Evolutionary conservation across 768 basidiomycete species (phyloP), one percentile per base, ranked within the genome.

Genomic region (Udeniomyces megalosporus): DNA sequence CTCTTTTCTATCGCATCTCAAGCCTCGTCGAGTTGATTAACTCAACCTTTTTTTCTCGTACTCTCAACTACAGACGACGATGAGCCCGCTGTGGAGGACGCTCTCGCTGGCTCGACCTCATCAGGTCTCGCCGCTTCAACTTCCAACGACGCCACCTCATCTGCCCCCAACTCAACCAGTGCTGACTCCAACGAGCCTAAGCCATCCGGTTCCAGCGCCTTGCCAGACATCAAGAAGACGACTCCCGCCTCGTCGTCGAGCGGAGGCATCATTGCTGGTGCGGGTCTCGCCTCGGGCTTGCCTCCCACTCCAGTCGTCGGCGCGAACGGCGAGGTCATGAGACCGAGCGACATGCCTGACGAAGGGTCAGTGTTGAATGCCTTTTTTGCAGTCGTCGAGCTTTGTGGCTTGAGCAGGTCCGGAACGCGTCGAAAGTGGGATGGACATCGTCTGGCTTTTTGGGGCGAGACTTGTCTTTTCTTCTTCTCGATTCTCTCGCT

Each of bases 301-400:
- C n/a, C n/a, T n/a, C n/a, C n/a, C n/a, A n/a, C n/a, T n/a, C n/a
- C n/a, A 31, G 24, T 2, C 14, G 59, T 26, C 4, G 31, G 28
- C 4, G 29, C 38, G 6, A 31, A 42, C 35, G 58, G 44, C 38
- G 56, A 51, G 12, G 48, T 26, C 48, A 49, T 63, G 35, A 47
- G 62, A 20, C 62, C 62, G 24, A 63, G 62, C 49, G 62, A 63
- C 22, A 63, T 63, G 62, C 54, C 55, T 22, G 62, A 56, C 44
- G 62, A 63, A 63, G 62, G 62, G 62, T 63, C 34, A 58, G 62
- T 63, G 17, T 38, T 24, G 24, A 46, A 10, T 12, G 12, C 26
- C n/a, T 32, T n/a, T 26, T 38, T 29, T 32, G 10, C 22, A 12
- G 24, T n/a, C 46, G 38, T 20, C 20, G 31, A 1, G 15, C 28